Percentiles rank a stretch among this genome's conserved stretches.
Evolutionary conservation across 768 basidiomycete species (phyloP).

Genomic region (Calocybe indica): DNA sequence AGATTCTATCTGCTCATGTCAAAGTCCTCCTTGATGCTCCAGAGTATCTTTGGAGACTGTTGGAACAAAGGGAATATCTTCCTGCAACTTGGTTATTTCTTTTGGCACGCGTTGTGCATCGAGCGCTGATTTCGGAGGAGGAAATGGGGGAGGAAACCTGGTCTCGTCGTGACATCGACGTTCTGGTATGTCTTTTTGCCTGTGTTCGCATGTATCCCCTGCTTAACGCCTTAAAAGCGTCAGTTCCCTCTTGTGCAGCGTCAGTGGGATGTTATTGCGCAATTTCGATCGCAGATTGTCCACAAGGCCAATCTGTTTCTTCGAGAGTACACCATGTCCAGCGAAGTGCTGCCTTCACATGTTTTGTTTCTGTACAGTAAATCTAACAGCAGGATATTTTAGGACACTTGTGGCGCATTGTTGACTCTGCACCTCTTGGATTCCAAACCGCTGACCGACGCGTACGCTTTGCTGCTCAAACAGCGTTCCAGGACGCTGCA

Average conservation of each 20-base stretch:
- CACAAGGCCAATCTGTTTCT: conserved; percentile 84
- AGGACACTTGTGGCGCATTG: conserved; percentile 76
- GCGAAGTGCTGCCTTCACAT: conserved; percentile 37
- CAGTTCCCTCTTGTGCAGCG: conserved; percentile 87
- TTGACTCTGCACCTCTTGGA: conserved; percentile 87
- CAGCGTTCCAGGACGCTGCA: conserved; percentile 65
- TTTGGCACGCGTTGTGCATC: conserved; percentile 79
- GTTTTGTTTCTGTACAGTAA: background rate
- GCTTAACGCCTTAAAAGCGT: conserved; percentile 35
- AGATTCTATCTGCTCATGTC: conserved; percentile 79
- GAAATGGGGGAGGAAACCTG: conserved; percentile 60
- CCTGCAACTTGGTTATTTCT: conserved; percentile 87
- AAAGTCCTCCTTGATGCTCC: conserved; percentile 91
- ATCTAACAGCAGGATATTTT: background rate
- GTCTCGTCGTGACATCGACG: conserved; percentile 54
- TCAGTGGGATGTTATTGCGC: conserved; percentile 88
- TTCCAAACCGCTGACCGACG: conserved; percentile 71
- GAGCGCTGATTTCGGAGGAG: conserved; percentile 58
- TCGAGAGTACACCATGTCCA: conserved; percentile 48
- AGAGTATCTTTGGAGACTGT: conserved; percentile 84
- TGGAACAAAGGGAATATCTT: conserved; percentile 75
- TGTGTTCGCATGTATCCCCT: background rate
- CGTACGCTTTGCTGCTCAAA: conserved; percentile 60
- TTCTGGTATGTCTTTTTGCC: conserved; percentile 38
- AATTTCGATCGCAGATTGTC: conserved; percentile 84